These are phyloP conservation scores for Alternaria brassicae DNA, from an alignment of 2,329 filamentous ascomycete species.

Conservation along the genomic window DNA sequence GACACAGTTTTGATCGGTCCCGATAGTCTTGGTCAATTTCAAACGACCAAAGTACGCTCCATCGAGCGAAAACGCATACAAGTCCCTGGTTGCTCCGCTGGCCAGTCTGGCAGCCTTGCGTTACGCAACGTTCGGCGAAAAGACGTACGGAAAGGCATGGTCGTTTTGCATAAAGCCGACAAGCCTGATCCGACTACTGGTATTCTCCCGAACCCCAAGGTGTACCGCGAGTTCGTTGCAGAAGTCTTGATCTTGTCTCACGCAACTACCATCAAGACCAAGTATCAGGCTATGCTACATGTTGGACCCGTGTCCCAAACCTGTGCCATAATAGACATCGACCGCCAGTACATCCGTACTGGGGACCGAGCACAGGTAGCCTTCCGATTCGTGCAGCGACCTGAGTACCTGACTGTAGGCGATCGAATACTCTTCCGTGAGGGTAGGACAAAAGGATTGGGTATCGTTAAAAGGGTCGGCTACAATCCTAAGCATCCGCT, in stretches of 20 bases:
- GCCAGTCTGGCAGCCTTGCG: constrained; percentile 91
- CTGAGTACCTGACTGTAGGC: constrained; percentile 88
- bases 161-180: constrained; percentile 85
- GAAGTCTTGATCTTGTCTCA: constrained; percentile 94
- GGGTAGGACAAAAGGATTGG: constrained; percentile 91
- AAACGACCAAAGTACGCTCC: constrained; percentile 82
- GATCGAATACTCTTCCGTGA: constrained; percentile 93
- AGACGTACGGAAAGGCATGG: constrained; percentile 97
- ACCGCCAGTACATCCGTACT: constrained; percentile 92
- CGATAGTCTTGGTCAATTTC: constrained; percentile 89
- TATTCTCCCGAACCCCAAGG: constrained; percentile 55
- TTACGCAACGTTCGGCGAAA: constrained; percentile 85
- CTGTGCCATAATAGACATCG: constrained; percentile 96
- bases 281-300: constrained; percentile 98
- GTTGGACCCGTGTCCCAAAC: constrained; percentile 95
- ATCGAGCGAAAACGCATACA: constrained; percentile 94
- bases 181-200: constrained; percentile 59
- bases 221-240: constrained; percentile 62
- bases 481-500: constrained; percentile 72
- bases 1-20: constrained; percentile 89
- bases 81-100: constrained; percentile 86
- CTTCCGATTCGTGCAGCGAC: constrained; percentile 91
- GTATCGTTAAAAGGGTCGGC: constrained; percentile 89
- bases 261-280: constrained; percentile 94
- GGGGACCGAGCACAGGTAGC: constrained; percentile 94